These are phyloP conservation scores for Kurtzmaniella quercitrusa DNA, from an alignment of 1,139 yeast genomes.

Conservation along the genomic window DNA sequence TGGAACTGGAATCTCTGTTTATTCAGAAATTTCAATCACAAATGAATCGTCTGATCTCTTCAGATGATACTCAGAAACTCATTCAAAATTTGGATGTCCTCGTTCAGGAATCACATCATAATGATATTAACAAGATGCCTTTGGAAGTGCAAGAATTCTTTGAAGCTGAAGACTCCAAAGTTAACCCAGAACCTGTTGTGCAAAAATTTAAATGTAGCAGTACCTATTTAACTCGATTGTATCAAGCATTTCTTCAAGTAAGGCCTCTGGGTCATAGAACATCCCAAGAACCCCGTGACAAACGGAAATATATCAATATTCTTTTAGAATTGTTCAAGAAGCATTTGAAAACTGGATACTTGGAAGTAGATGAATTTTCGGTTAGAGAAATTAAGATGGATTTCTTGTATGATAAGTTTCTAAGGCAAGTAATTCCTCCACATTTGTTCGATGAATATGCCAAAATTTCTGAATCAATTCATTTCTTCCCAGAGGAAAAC, in stretches of 20 bases:
- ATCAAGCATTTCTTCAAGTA: slow-evolving; percentile 22
- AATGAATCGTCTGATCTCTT: background rate
- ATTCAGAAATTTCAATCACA: background rate
- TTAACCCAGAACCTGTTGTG: background rate
- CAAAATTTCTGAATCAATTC: background rate
- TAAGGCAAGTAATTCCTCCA: background rate
- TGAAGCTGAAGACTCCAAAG: background rate
- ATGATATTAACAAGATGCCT: background rate
- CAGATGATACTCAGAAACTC: background rate
- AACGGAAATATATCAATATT: slow-evolving; percentile 13
- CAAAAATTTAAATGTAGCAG: background rate
- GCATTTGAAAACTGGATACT: slow-evolving; percentile 17
- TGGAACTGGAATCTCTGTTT: slow-evolving; percentile 2
- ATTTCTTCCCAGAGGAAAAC: slow-evolving; percentile 1
- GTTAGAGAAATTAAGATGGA: slow-evolving; percentile 18
- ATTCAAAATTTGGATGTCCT: background rate
- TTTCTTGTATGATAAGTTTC: slow-evolving; percentile 10
- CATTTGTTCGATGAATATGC: slow-evolving; percentile 1
- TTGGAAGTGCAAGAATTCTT: background rate
- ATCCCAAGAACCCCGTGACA: background rate
- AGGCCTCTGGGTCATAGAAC: slow-evolving; percentile 4
- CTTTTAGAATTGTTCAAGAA: slow-evolving; percentile 23
- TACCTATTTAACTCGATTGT: slow-evolving; percentile 12
- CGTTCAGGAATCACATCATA: background rate
- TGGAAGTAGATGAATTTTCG: slow-evolving; percentile 18